Conservation (phyloP, 1,284 basidiomycete species). For the Cutaneotrichosporon dermatis region DNA sequence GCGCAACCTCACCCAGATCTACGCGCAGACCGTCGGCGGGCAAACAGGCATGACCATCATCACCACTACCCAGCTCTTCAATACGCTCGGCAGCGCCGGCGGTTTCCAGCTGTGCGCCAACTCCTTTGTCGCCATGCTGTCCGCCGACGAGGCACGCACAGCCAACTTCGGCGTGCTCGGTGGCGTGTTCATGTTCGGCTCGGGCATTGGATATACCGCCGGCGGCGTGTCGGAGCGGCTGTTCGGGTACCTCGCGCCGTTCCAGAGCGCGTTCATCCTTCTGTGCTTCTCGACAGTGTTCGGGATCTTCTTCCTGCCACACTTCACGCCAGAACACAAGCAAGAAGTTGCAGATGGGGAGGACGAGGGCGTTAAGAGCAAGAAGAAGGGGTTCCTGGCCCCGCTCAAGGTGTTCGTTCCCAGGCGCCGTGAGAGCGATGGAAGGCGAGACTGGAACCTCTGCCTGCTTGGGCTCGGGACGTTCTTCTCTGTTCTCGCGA, state of each 20-base stretch:
- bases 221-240: constrained; percentile 36
- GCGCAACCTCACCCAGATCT: constrained; percentile 41
- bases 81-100: constrained; percentile 41
- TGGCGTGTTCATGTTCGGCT: constrained; percentile 41
- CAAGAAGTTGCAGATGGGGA: background rate
- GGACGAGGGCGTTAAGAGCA: constrained; percentile 11
- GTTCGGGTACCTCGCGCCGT: constrained; percentile 38
- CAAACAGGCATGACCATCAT: constrained; percentile 35
- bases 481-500: constrained; percentile 44
- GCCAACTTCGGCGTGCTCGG: constrained; percentile 40
- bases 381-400: constrained; percentile 27
- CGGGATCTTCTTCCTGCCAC: constrained; percentile 42
- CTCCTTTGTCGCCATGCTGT: constrained; percentile 33
- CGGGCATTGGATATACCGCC: constrained; percentile 19
- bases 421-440: background rate
- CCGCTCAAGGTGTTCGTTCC: constrained; percentile 45
- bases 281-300: constrained; percentile 42
- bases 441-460: constrained; percentile 34
- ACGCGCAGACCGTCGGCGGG: constrained; percentile 33
- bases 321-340: constrained; percentile 31
- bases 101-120: constrained; percentile 44
- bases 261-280: constrained; percentile 38
- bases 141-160: constrained; percentile 34
- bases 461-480: constrained; percentile 37
- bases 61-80: constrained; percentile 43